phyloP scores from a whole-genome alignment of 345 rosid species.

The Punica granatum region DNA sequence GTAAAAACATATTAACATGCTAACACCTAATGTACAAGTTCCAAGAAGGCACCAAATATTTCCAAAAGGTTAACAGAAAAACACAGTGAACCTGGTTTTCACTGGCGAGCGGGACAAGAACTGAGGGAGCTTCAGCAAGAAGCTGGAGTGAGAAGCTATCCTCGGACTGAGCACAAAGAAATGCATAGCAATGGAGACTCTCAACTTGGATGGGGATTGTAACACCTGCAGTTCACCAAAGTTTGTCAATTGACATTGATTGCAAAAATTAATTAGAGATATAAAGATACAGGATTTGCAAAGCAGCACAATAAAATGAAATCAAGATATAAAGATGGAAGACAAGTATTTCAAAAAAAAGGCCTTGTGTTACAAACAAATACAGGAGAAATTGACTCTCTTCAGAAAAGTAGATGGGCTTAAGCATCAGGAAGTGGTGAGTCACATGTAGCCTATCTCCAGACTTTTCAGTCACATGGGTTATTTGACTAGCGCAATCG shows the following conservation, averaged over 20 bases:
- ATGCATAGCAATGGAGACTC: slow-evolving; percentile 61
- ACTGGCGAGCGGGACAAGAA: slow-evolving; percentile 67
- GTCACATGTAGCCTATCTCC: neutral
- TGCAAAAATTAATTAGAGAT: neutral
- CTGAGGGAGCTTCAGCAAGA: slow-evolving; percentile 56
- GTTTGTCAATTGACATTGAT: neutral
- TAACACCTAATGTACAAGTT: neutral
- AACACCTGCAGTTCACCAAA: slow-evolving; percentile 44
- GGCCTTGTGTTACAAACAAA: too few species aligned
- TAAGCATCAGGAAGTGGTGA: neutral
- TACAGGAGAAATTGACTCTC: too few species aligned
- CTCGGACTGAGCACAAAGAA: slow-evolving; percentile 53
- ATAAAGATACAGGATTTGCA: neutral
- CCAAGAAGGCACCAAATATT: neutral
- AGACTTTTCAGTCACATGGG: neutral
- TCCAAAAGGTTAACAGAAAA: neutral
- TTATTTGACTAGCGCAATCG: too few species aligned
- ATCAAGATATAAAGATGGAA: too few species aligned
- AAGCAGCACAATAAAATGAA: neutral
- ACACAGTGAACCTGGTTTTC: slow-evolving; percentile 56
- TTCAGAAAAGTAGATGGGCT: too few species aligned
- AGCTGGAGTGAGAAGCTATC: slow-evolving; percentile 46
- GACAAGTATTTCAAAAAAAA: too few species aligned
- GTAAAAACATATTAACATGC: neutral
- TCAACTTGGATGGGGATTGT: slow-evolving; percentile 51